Conservation (phyloP, 306 rosid species). For the Trifolium dubium region DNA sequence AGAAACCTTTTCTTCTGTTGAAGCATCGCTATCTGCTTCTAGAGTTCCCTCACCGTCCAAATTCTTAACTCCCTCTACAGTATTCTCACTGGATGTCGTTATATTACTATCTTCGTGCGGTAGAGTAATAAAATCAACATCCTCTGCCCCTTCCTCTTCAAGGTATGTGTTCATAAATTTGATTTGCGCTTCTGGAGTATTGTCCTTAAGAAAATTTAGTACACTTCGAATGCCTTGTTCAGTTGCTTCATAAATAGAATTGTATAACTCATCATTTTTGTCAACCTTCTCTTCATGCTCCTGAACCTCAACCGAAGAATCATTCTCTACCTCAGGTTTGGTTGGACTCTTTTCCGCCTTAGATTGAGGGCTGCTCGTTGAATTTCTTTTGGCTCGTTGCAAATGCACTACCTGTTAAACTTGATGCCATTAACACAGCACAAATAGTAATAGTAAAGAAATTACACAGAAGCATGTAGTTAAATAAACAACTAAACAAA, state of each 20-base stretch:
- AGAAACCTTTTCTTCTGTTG: conserved; percentile 75
- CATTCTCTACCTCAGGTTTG: conserved; percentile 38
- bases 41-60: conserved; percentile 68
- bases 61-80: conserved; percentile 63
- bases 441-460: background rate
- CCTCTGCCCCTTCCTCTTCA: conserved; percentile 64
- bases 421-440: conserved; percentile 25
- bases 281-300: conserved; percentile 65
- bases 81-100: conserved; percentile 57
- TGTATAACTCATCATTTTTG: conserved; percentile 65
- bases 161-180: conserved; percentile 76
- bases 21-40: conserved; percentile 58
- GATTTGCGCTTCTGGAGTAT: conserved; percentile 89
- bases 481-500: conserved; percentile 10
- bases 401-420: conserved; percentile 81
- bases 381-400: conserved; percentile 68
- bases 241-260: conserved; percentile 69
- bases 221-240: conserved; percentile 93
- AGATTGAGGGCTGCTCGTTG: conserved; percentile 48
- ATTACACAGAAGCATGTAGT: conserved; percentile 8
- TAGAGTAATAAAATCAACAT: conserved; percentile 58
- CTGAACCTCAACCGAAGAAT: conserved; percentile 56
- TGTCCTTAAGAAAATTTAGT: conserved; percentile 83
- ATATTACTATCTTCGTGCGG: conserved; percentile 64
- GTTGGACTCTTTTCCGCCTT: conserved; percentile 29